Evolutionary conservation across 2,329 filamentous ascomycete species (phyloP), one percentile per base, ranked within the genome.

Genomic region (Incumbomyces lentus): DNA sequence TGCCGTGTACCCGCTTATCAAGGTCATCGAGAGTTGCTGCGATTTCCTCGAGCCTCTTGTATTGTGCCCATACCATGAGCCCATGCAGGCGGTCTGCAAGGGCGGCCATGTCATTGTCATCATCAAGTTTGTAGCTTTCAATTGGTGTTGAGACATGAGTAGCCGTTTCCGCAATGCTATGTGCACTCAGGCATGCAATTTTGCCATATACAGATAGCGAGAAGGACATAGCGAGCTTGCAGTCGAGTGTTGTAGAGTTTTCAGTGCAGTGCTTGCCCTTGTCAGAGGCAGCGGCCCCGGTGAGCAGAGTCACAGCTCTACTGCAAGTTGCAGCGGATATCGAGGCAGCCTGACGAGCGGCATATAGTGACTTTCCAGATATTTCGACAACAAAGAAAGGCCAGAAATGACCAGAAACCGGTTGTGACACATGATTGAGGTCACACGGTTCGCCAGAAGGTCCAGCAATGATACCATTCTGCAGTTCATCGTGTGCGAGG

Each of bases 391-490:
- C 47, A 13, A 57, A 51, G 46, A 55, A 57, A 12, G 55, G 55
- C 55, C 55, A 57, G 43, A 52, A 57, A 18, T 51, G 48, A 17
- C 47, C 50, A 5, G 44, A 37, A 1, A 55, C 39, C 5, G 51
- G 52, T 22, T 57, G 52, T 10, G 55, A 57, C 10, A 57, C 44
- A 35, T 54, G 49, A 42, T 47, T 37, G 26, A 57, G 50, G 36
- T 55, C 50, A 13, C 49, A 51, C 11, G 54, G 54, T n/a, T 52
- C 51, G 34, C 51, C 49, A 11, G 29, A 36, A 30, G 35, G 49
- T 37, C 52, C 52, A 3, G 51, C 39, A 13, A 56, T 55, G 44
- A 56, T 52, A n/a, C 51, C 52, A n/a, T 55, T 48, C 29, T 56
- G 54, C 3, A 56, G 46, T 13, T 56, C 54, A 16, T 51, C 32